Conservation (phyloP, 345 rosid species). For the Aegle marmelos region DNA sequence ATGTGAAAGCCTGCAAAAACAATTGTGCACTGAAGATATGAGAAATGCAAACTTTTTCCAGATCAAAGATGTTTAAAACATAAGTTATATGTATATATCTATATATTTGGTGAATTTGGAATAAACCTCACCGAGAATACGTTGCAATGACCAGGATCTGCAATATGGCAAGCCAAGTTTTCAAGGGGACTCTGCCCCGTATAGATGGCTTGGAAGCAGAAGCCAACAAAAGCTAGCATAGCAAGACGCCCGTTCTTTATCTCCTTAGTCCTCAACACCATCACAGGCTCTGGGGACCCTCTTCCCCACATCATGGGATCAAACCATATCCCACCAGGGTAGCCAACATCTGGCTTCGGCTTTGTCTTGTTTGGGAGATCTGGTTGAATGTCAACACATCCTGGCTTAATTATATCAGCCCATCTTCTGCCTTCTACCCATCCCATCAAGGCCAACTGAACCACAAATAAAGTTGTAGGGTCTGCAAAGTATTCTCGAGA, state of each 20-base stretch:
- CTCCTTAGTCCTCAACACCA: conserved; percentile 93
- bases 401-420: conserved; percentile 91
- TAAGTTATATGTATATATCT: no score
- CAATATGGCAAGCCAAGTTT: conserved; percentile 81
- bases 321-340: conserved; percentile 93
- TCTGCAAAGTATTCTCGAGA: conserved; percentile 72
- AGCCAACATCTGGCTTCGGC: conserved; percentile 78
- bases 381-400: conserved; percentile 68
- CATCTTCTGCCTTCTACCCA: conserved; percentile 94
- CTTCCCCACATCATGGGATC: conserved; percentile 90
- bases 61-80: background rate
- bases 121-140: conserved; percentile 61
- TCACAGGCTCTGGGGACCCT: conserved; percentile 92
- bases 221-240: conserved; percentile 87
- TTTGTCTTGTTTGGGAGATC: conserved; percentile 61
- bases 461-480: conserved; percentile 60
- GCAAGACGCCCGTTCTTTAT: conserved; percentile 91
- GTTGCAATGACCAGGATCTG: conserved; percentile 96
- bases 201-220: conserved; percentile 82
- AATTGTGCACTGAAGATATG: background rate
- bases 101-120: background rate
- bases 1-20: conserved; percentile 63
- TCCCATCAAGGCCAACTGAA: conserved; percentile 77
- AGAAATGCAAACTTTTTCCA: background rate
- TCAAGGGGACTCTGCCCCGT: conserved; percentile 69